A percentile compares a stretch with the other conserved stretches of the same genome.
Conservation (phyloP, 2,329 filamentous ascomycete species). For the Colletotrichum sublineola region DNA sequence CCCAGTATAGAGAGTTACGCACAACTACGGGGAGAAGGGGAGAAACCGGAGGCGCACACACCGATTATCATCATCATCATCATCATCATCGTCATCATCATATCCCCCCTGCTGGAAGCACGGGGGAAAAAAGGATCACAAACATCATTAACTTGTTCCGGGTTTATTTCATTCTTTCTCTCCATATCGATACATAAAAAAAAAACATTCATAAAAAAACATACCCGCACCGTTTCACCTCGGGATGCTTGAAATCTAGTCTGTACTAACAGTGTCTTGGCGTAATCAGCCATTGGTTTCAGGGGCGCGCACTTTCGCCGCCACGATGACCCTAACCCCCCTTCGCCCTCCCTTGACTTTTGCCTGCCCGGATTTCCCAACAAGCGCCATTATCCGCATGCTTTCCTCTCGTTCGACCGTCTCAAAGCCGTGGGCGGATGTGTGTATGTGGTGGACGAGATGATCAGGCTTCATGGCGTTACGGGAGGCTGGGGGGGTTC, state of each 20-base stretch:
- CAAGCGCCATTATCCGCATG: background rate
- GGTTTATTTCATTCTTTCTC: background rate
- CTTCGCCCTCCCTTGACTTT: background rate
- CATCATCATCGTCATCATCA: background rate
- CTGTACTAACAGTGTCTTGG: background rate
- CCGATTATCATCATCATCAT: background rate
- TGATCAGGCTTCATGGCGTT: slow-evolving; percentile 10
- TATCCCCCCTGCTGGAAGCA: slow-evolving; percentile 27
- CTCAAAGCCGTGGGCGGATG: background rate
- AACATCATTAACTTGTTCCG: background rate
- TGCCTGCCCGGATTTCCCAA: background rate
- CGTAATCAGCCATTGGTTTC: slow-evolving; percentile 11
- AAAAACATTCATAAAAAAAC: slow-evolving; percentile 22
- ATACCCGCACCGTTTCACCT: too few species aligned
- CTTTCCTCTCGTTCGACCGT: background rate
- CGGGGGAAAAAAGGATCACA: background rate
- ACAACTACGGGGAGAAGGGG: background rate
- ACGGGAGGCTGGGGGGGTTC: slow-evolving; percentile 19
- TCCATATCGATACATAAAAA: slow-evolving; percentile 15
- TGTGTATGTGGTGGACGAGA: background rate
- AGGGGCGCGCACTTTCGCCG: background rate
- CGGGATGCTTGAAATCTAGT: background rate
- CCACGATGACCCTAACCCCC: background rate
- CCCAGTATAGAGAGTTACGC: slow-evolving; percentile 39
- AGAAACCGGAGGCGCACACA: background rate